These are phyloP conservation scores for Albugo candida DNA, from an alignment of 352 stramenopile species.

Conservation along the genomic window DNA sequence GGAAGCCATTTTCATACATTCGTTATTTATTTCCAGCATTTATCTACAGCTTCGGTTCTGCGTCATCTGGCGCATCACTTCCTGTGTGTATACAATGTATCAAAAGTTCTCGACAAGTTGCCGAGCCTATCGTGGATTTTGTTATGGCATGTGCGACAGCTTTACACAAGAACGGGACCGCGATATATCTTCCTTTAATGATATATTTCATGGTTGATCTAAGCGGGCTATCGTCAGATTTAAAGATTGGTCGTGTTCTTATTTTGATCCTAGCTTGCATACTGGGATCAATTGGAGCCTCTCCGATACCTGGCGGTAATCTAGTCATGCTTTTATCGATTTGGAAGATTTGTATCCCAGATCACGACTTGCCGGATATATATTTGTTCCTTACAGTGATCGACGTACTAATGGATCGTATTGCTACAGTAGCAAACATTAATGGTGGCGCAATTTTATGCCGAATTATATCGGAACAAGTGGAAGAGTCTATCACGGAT, in stretches of 20 bases:
- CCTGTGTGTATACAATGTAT: constrained; percentile 41
- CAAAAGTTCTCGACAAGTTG: constrained; percentile 27
- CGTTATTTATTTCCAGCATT: constrained; percentile 39
- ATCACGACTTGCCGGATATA: constrained; percentile 23
- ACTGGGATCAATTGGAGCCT: constrained; percentile 32
- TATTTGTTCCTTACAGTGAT: constrained; percentile 42
- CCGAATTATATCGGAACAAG: constrained; percentile 47
- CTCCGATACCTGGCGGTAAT: constrained; percentile 32
- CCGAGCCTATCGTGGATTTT: constrained; percentile 45
- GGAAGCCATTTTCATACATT: constrained; percentile 62
- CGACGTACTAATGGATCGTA: constrained; percentile 51
- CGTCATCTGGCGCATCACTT: constrained; percentile 52
- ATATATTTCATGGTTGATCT: constrained; percentile 53
- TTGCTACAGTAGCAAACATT: constrained; percentile 58
- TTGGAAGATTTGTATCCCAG: constrained; percentile 48
- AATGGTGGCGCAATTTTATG: constrained; percentile 52
- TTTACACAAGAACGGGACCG: constrained; percentile 58
- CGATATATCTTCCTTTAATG: constrained; percentile 52
- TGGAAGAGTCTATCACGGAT: constrained; percentile 15
- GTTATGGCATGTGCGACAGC: constrained; percentile 42
- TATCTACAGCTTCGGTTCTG: constrained; percentile 49
- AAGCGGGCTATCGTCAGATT: constrained; percentile 16
- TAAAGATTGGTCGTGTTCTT: constrained; percentile 18
- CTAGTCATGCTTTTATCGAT: constrained; percentile 44
- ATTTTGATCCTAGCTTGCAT: constrained; percentile 36